phyloP scores from a whole-genome alignment of 352 stramenopile genomes.

The Blastocystis sp. region DNA sequence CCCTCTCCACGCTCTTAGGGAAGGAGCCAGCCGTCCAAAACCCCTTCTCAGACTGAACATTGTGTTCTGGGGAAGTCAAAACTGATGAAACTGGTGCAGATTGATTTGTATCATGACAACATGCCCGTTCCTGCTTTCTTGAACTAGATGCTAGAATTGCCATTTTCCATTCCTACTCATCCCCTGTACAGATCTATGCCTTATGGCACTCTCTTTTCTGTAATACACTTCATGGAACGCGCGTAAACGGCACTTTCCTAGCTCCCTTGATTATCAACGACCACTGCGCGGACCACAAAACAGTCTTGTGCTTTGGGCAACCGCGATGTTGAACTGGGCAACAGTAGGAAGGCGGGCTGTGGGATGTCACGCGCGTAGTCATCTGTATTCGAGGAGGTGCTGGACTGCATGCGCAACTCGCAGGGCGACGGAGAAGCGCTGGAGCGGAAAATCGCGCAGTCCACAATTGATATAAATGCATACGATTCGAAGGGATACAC shows the following conservation, averaged over 20 bases:
- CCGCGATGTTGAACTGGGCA: slow-evolving; percentile 47
- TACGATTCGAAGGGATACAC: slow-evolving; percentile 47
- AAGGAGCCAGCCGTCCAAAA: too few relatives aligned
- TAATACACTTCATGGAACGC: too few relatives aligned
- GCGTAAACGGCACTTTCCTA: neutral
- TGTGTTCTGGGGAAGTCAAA: too few relatives aligned
- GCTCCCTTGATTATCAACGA: slow-evolving; percentile 46
- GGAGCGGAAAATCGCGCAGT: slow-evolving; percentile 1
- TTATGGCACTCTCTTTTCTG: too few relatives aligned
- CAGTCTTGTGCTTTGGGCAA: neutral
- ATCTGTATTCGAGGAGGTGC: slow-evolving; percentile 32
- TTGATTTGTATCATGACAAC: too few relatives aligned
- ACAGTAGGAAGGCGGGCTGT: neutral
- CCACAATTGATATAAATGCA: slow-evolving; percentile 53
- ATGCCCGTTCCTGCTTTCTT: too few relatives aligned
- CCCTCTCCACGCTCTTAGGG: too few relatives aligned
- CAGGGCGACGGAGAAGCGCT: slow-evolving; percentile 17
- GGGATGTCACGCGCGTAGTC: slow-evolving; percentile 25
- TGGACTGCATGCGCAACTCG: slow-evolving; percentile 24
- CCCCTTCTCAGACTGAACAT: too few relatives aligned
- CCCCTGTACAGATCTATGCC: too few relatives aligned
- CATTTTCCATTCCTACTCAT: too few relatives aligned
- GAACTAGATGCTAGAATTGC: too few relatives aligned
- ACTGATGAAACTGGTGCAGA: too few relatives aligned
- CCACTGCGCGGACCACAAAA: slow-evolving; percentile 18